Conservation (phyloP, 1,284 basidiomycete species). For the Ganoderma multipileum region DNA sequence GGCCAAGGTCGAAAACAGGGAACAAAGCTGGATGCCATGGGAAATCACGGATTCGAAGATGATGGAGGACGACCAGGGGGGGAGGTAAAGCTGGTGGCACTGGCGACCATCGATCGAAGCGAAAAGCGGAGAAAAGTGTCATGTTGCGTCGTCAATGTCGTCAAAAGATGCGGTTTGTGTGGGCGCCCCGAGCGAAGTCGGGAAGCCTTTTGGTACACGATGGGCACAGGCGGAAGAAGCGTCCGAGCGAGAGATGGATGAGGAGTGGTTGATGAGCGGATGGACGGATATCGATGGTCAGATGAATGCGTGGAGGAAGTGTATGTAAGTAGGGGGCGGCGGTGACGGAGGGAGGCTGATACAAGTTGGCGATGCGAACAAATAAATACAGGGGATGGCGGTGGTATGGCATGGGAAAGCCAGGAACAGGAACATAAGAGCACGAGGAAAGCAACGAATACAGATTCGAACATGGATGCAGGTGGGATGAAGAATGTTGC, state of each 20-base stretch:
- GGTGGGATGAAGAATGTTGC: neutral
- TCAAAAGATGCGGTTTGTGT: constrained; percentile 2
- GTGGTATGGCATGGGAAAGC: neutral
- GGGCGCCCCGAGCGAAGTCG: neutral
- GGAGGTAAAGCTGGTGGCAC: no score
- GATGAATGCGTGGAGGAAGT: neutral
- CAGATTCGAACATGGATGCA: neutral
- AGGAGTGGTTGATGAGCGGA: neutral
- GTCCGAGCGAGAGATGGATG: neutral
- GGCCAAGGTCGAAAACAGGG: neutral
- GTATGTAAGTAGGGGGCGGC: no score
- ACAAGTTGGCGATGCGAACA: neutral
- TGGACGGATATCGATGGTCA: neutral
- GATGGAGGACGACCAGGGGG: neutral
- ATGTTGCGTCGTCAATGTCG: constrained; percentile 22
- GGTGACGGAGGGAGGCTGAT: neutral
- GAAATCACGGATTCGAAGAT: neutral
- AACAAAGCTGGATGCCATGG: neutral
- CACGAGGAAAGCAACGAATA: neutral
- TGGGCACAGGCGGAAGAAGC: neutral
- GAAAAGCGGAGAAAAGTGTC: constrained; percentile 1
- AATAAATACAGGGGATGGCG: constrained; percentile 4
- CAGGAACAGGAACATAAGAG: neutral
- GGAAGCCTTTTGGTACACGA: neutral
- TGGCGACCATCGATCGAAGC: neutral